Evolutionary conservation across 306 rosid species (phyloP).

Genomic region (Cucurbita ficifolia): DNA sequence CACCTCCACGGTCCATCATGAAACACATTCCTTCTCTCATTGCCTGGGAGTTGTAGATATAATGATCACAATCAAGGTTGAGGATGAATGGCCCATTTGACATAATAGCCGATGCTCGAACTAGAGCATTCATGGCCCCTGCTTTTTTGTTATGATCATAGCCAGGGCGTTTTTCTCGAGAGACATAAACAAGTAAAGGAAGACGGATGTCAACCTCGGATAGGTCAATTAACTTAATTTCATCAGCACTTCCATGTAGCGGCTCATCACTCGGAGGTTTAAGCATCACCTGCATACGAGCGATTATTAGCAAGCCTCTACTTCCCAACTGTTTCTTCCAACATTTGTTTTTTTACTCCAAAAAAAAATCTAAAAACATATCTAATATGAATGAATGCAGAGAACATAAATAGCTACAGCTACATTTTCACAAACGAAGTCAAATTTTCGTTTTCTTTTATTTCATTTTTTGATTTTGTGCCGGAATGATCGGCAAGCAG

Average conservation of each 20-base stretch:
- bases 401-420: background rate
- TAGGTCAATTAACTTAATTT: conserved; percentile 43
- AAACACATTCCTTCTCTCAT: conserved; percentile 96
- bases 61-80: conserved; percentile 88
- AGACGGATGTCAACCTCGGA: conserved; percentile 77
- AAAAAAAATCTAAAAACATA: background rate
- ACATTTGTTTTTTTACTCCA: no score
- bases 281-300: conserved; percentile 76
- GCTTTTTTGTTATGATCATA: conserved; percentile 96
- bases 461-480: background rate
- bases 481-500: background rate
- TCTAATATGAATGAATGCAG: background rate
- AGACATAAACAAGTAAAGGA: conserved; percentile 85
- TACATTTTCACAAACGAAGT: background rate
- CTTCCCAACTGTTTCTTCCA: background rate
- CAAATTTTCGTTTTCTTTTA: background rate
- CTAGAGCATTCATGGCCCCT: conserved; percentile 93
- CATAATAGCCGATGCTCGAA: conserved; percentile 87
- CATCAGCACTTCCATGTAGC: conserved; percentile 53
- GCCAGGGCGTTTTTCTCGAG: conserved; percentile 94
- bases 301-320: background rate
- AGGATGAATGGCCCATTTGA: conserved; percentile 92
- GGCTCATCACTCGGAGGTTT: conserved; percentile 97
- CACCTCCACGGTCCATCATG: conserved; percentile 98
- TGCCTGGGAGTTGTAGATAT: conserved; percentile 79